These are phyloP conservation scores for Firmiana major DNA, from an alignment of 345 rosid genomes.

Conservation along the genomic window DNA sequence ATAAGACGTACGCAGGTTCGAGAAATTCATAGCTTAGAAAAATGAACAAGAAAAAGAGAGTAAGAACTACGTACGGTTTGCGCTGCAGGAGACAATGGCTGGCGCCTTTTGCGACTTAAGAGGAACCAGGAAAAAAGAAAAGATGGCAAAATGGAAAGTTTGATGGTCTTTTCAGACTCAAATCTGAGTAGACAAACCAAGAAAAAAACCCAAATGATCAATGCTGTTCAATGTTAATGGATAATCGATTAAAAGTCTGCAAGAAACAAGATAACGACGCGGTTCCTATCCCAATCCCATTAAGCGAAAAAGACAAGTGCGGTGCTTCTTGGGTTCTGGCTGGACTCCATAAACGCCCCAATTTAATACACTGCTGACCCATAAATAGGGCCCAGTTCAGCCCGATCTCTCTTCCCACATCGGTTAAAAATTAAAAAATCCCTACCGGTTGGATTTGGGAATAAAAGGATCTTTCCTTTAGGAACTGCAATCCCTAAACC, in stretches of 20 bases:
- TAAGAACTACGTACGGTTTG: neutral
- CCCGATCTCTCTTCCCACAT: neutral
- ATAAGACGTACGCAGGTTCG: neutral
- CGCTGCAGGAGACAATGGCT: neutral
- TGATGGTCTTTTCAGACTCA: neutral
- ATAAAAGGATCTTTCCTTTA: no score
- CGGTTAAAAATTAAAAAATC: no score
- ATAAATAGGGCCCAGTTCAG: neutral
- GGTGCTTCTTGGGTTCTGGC: neutral
- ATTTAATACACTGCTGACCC: neutral
- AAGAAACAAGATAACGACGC: neutral
- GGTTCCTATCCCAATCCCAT: neutral
- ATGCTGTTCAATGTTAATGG: neutral
- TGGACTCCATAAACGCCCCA: neutral
- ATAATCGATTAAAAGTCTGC: neutral
- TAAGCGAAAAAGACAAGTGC: conserved; percentile 6
- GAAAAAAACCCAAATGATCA: neutral
- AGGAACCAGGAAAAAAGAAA: neutral
- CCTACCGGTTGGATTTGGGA: no score
- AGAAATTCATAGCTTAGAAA: neutral
- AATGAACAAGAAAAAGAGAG: neutral
- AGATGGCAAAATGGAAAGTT: neutral
- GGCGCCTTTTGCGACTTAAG: neutral
- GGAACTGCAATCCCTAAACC: neutral
- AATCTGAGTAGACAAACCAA: neutral